phyloP scores from a whole-genome alignment of 139 green algal genomes.

The Mesotaenium endlicherianum region DNA sequence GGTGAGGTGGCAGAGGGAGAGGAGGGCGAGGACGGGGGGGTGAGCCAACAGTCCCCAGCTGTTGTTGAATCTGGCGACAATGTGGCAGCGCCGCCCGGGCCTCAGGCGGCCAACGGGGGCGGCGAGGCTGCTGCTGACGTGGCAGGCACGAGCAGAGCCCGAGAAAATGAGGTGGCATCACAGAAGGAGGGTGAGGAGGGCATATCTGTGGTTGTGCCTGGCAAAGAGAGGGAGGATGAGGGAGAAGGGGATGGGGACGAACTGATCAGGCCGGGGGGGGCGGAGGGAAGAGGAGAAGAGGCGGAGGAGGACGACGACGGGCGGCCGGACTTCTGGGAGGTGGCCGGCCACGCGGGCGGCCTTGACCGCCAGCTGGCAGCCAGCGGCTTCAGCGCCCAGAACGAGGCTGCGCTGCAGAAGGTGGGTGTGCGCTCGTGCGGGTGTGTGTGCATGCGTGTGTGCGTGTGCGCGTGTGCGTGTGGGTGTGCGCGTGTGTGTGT shows the following conservation, averaged over 20 bases:
- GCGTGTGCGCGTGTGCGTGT: background rate
- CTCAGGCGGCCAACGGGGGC: too few relatives aligned
- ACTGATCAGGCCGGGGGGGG: background rate
- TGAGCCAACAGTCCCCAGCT: background rate
- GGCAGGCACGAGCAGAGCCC: too few relatives aligned
- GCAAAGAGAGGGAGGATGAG: background rate
- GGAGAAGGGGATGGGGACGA: background rate
- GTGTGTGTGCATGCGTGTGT: background rate
- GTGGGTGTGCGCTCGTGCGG: background rate
- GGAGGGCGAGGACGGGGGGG: background rate
- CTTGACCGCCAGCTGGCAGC: slow-evolving; percentile 44
- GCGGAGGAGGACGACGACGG: slow-evolving; percentile 18
- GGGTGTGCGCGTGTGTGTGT: background rate
- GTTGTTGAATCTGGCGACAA: too few relatives aligned
- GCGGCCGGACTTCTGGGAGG: background rate
- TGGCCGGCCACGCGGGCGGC: background rate
- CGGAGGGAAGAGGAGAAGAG: background rate
- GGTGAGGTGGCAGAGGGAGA: background rate
- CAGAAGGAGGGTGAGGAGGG: background rate
- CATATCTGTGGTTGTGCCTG: background rate
- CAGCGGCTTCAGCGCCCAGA: slow-evolving; percentile 49
- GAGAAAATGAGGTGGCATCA: too few relatives aligned
- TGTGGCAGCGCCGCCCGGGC: too few relatives aligned
- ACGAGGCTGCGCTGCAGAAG: slow-evolving; percentile 35
- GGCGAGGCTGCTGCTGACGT: too few relatives aligned